Conservation (phyloP, 768 basidiomycete genomes). For the Clavulina sp. region DNA sequence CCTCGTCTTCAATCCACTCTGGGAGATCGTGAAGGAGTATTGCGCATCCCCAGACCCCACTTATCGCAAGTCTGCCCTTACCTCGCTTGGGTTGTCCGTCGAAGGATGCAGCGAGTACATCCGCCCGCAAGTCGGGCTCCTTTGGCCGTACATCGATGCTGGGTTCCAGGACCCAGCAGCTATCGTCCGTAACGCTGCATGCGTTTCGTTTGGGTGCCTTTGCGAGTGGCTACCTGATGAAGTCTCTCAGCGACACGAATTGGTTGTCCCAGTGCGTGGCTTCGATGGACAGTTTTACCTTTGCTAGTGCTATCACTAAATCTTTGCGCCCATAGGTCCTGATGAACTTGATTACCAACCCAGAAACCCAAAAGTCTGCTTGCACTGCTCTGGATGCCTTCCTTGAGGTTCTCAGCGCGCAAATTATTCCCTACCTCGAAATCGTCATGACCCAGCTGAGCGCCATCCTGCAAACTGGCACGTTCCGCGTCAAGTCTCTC, state of each 20-base stretch:
- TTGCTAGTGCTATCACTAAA: background rate
- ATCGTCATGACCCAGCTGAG: conserved; percentile 90
- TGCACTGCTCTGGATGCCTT: conserved; percentile 93
- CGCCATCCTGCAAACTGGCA: conserved; percentile 69
- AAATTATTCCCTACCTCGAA: conserved; percentile 78
- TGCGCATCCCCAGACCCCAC: conserved; percentile 63
- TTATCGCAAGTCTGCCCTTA: conserved; percentile 80
- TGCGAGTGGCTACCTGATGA: conserved; percentile 97
- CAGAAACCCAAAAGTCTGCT: conserved; percentile 75
- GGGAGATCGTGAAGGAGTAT: conserved; percentile 64
- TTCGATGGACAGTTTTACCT: background rate
- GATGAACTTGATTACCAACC: conserved; percentile 78
- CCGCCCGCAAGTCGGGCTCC: conserved; percentile 65
- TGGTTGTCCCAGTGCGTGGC: conserved; percentile 63
- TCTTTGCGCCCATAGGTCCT: conserved; percentile 37
- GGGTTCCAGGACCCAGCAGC: conserved; percentile 74
- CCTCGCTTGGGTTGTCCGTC: conserved; percentile 86
- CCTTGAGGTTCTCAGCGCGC: conserved; percentile 77
- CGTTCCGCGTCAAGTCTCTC: conserved; percentile 77
- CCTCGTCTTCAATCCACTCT: conserved; percentile 91
- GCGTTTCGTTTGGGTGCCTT: conserved; percentile 84
- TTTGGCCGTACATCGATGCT: conserved; percentile 88
- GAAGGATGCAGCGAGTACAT: conserved; percentile 98
- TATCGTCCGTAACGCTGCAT: conserved; percentile 85
- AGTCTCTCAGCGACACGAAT: conserved; percentile 58